Conservation (phyloP, 1,139 yeast genomes). For the Debaryomycetaceae sp. region DNA sequence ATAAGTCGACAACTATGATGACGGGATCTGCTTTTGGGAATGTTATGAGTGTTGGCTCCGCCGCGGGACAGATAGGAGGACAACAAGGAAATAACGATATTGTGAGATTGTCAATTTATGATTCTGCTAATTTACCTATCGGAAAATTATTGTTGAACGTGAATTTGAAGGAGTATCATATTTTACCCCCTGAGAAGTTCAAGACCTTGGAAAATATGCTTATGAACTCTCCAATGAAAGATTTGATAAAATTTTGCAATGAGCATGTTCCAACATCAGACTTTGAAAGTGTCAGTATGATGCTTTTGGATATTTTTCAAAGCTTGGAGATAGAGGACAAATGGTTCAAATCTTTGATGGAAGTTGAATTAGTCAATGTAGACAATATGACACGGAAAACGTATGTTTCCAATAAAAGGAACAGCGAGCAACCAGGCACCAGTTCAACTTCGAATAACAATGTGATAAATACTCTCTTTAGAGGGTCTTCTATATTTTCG, state of each 20-base stretch:
- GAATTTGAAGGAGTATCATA: constrained; percentile 51
- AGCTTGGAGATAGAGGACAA: constrained; percentile 58
- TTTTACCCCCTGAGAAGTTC: constrained; percentile 58
- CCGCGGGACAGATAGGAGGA: constrained; percentile 4
- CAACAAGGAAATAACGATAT: constrained; percentile 25
- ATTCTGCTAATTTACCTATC: constrained; percentile 41
- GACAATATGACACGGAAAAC: constrained; percentile 45
- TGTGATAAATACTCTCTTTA: constrained; percentile 69
- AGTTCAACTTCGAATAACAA: constrained; percentile 29
- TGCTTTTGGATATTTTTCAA: constrained; percentile 64
- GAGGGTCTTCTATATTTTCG: constrained; percentile 82
- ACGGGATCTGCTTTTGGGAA: constrained; percentile 27
- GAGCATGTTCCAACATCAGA: constrained; percentile 42
- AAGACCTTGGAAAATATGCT: constrained; percentile 59
- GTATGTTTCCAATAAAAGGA: constrained; percentile 24
- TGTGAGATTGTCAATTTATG: constrained; percentile 42
- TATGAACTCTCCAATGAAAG: constrained; percentile 47
- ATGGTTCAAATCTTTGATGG: constrained; percentile 70
- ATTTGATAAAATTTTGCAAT: constrained; percentile 46
- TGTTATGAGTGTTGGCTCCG: constrained; percentile 18
- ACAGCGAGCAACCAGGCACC: constrained; percentile 8
- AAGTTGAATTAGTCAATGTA: constrained; percentile 54
- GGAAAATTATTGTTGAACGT: constrained; percentile 61
- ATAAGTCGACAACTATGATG: constrained; percentile 35
- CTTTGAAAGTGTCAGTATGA: constrained; percentile 51